These are phyloP conservation scores for rapeseed (Brassica napus) DNA, from an alignment of 345 rosid species.

Conservation along the genomic window DNA sequence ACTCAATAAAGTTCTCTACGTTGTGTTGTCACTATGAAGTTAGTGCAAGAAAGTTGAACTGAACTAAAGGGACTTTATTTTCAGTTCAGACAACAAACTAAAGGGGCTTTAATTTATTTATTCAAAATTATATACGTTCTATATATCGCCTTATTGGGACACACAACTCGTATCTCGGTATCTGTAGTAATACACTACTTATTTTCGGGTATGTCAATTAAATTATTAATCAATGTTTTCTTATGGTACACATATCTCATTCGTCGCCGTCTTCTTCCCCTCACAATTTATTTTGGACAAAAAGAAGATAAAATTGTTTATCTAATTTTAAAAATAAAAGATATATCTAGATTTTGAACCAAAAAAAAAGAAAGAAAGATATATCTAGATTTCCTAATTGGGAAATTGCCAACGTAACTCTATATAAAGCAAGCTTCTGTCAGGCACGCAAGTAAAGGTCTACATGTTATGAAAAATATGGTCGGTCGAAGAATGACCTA, in stretches of 20 bases:
- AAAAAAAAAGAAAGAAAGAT: neutral
- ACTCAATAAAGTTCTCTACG: slow-evolving; percentile 33
- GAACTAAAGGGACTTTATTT: neutral
- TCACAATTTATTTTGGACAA: neutral
- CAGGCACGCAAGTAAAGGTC: slow-evolving; percentile 44
- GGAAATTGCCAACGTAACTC: slow-evolving; percentile 38
- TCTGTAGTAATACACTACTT: slow-evolving; percentile 12
- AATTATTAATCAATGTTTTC: slow-evolving; percentile 18
- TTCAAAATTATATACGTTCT: neutral
- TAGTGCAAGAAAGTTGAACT: slow-evolving; percentile 19
- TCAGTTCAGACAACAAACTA: too few species aligned
- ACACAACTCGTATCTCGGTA: slow-evolving; percentile 32
- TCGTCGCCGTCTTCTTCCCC: slow-evolving; percentile 19
- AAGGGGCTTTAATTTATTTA: neutral
- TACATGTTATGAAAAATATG: slow-evolving; percentile 31
- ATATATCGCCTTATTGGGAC: slow-evolving; percentile 20
- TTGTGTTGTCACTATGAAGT: slow-evolving; percentile 34
- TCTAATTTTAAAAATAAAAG: neutral
- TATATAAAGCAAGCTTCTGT: slow-evolving; percentile 31
- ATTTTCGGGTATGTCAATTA: neutral
- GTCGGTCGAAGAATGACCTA: slow-evolving; percentile 32
- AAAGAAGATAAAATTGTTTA: slow-evolving; percentile 4
- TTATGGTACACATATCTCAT: slow-evolving; percentile 32
- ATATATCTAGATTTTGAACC: too few species aligned
- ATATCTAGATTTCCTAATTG: slow-evolving; percentile 25